Percentiles rank a stretch among this genome's conserved stretches.
Conservation (phyloP, 2,329 filamentous ascomycete species). For the Fusarium sp. region DNA sequence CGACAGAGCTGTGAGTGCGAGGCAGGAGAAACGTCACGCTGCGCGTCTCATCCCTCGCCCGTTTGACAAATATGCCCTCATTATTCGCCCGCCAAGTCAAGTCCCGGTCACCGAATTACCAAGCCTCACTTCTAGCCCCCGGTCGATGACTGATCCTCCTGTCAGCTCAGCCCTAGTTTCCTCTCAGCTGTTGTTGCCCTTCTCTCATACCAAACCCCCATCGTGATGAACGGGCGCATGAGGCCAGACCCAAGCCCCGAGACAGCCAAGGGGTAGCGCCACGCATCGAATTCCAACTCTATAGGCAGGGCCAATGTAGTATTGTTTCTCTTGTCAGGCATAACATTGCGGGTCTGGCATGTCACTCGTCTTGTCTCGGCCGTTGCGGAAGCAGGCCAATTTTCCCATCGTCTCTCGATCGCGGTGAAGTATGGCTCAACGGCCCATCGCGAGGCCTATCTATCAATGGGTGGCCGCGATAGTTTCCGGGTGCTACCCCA, state of each 20-base stretch:
- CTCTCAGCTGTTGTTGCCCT: neutral
- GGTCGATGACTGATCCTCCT: neutral
- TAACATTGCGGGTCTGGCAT: neutral
- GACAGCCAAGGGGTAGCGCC: neutral
- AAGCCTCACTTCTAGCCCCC: neutral
- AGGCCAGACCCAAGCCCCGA: neutral
- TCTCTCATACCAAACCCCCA: neutral
- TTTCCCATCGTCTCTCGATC: neutral
- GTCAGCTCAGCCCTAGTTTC: constrained; percentile 4
- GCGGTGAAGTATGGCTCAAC: neutral
- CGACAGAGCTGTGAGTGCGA: too few relatives aligned
- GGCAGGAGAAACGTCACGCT: neutral
- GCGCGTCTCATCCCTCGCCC: neutral
- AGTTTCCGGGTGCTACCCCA: neutral
- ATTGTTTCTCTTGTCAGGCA: neutral
- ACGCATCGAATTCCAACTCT: neutral
- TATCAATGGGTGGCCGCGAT: neutral
- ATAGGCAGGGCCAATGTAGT: neutral
- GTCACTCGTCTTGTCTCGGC: neutral
- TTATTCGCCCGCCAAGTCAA: neutral
- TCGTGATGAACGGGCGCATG: neutral
- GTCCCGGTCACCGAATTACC: neutral
- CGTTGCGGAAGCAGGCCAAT: neutral
- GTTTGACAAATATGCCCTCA: too few relatives aligned
- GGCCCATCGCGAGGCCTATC: neutral